Evolutionary conservation across 495 filamentous ascomycete species (phyloP).

Genomic region (Aspergillus cavernicola): DNA sequence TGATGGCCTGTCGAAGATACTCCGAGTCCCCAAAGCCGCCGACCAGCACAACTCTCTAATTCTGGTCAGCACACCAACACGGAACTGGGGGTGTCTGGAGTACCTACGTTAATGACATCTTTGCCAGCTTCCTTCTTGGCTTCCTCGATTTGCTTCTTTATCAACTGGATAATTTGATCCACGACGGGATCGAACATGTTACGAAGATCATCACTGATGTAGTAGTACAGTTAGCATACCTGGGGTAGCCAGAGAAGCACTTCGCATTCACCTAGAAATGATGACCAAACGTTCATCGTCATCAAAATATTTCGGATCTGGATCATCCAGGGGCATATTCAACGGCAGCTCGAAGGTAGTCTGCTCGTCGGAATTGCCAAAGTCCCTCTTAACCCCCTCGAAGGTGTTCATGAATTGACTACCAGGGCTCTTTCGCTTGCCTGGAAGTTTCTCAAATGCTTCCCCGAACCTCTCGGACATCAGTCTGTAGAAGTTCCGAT

Average conservation of each 20-base stretch:
- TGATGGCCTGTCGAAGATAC: slow-evolving; percentile 44
- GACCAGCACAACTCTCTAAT: slow-evolving; percentile 57
- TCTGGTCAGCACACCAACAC: slow-evolving; percentile 18
- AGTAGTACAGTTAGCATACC: neutral
- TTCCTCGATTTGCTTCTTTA: slow-evolving; percentile 38
- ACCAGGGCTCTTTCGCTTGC: slow-evolving; percentile 15
- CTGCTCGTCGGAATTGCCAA: slow-evolving; percentile 5
- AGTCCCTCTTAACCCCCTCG: slow-evolving; percentile 20
- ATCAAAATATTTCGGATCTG: neutral
- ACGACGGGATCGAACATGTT: slow-evolving; percentile 55
- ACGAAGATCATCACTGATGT: slow-evolving; percentile 29
- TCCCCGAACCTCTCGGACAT: slow-evolving; percentile 32
- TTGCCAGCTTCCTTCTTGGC: neutral
- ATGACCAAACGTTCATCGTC: slow-evolving; percentile 5
- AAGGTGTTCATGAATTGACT: slow-evolving; percentile 24
- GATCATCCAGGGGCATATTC: neutral
- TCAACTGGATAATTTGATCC: slow-evolving; percentile 50
- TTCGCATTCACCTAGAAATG: neutral
- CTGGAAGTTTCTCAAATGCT: slow-evolving; percentile 10
- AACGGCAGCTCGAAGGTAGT: slow-evolving; percentile 1
- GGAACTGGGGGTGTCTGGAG: no score
- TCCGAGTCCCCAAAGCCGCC: slow-evolving; percentile 64
- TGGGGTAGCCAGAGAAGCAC: no score
- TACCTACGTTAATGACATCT: slow-evolving; percentile 4
- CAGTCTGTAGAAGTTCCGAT: slow-evolving; percentile 42